Evolutionary conservation across 176 grass and related monocot genomes (phyloP), one percentile per base, ranked within the genome.

Genomic region (Phoenix roebelenii): DNA sequence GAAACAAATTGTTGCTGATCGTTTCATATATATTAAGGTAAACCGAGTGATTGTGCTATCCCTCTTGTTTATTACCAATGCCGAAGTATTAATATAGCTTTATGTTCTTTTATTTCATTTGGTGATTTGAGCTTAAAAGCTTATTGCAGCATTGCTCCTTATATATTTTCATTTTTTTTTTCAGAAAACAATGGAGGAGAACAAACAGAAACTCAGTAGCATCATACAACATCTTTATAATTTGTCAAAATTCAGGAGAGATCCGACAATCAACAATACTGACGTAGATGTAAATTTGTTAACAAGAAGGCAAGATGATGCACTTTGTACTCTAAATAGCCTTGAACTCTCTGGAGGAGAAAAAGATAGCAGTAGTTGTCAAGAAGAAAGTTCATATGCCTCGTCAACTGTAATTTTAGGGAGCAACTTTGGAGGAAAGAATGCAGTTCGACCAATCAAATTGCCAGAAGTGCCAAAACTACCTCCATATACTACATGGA

Each of bases 401-500:
- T 71, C 80, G 49, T 80, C 66, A 7, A 78, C 51, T 66, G 72
- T 58, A 70, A 69, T 88, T 78, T 64, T 88, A 23, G 81, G 78
- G 50, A 84, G 84, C 73, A 88, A 68, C 75, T 35, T 78, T 19
- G 70, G 73, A 25, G 55, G 55, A 17, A 91, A 88, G 76, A 91
- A 77, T 76, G 64, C 67, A 6, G 74, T 88, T 67, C 69, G 73
- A 51, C 72, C 79, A 15, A 60, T 85, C 81, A 88, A 87, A 88
- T 61, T 98, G 29, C 76, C 70, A 44, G 76, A 83, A 74, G 69
- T 83, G 49, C 15, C 71, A 59, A 80, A 80, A 29, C 32, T 81
- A 60, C 87, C 93, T n/a, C 76, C 75, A 59, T 98, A 88, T 67
- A 85, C 84, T 26, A 92, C 93, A 67, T 98, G 93, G 93, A 81